Evolutionary conservation across 306 rosid species (phyloP), one percentile per base, ranked within the genome.

Genomic region (Luffa acutangula): DNA sequence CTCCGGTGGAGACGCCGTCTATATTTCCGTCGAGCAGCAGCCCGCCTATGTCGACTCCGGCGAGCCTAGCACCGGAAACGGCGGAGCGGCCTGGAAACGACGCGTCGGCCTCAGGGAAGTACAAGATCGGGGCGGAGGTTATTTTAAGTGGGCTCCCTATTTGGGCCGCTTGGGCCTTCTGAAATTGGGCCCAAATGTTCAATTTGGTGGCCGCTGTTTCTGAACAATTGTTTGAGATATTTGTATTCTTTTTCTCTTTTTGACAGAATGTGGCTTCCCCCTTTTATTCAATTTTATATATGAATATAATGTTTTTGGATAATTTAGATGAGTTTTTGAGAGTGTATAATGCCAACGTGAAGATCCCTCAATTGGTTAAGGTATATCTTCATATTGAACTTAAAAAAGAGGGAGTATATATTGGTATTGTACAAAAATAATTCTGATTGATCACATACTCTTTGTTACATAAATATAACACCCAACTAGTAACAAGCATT

Each of bases 1-100:
- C 88, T 0, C 91, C 93, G 3, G 76, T 86, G 0, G 88, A 64
- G 6, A 81, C 93, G 3, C 97, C 96, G 1, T 79, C 60, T 5
- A 67, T 89, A 3, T 62, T 90, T 17, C 98, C 97, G 0, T 88
- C 93, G 2, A 88, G 70, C 34, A 73, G 83, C 4, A 81, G 85
- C 53, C 78, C 92, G 0, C 91, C 96, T 2, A 90, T 43, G 7
- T 41, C 82, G 10, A 81, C 96, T 8, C 89, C 96, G 66, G 85
- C 82, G 0, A 86, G 84, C 76, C 75, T 85, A 9, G 83, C 97
- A 0, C 90, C 98, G 39, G 98, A 84, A 5, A 65, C 84, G 25
- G 87, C 92, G 3, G 85, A 46, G 75, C 86, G 85, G 54, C 89
- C 89, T 4, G 86, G 51, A 2, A 82, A 75, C 1, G 97, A 90